Percentiles rank a stretch among this genome's conserved stretches.
Conservation (phyloP, 23 red algal genomes). For the Gracilaria domingensis region DNA sequence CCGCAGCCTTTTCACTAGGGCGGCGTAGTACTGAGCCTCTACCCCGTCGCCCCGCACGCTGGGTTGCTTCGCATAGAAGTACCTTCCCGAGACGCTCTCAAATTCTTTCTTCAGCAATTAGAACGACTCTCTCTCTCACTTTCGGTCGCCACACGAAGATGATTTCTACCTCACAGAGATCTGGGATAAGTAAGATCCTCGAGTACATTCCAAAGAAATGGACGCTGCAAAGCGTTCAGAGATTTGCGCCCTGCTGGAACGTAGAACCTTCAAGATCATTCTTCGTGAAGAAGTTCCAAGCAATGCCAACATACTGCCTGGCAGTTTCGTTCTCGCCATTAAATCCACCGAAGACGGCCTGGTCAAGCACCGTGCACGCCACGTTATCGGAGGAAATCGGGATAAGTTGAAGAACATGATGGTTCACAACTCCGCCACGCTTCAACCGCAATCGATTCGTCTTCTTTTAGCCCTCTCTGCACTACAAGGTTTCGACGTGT, state of each 20-base stretch:
- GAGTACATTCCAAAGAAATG: slow-evolving; percentile 25
- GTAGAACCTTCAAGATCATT: slow-evolving; percentile 41
- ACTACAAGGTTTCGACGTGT: no score
- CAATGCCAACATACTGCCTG: slow-evolving; percentile 50
- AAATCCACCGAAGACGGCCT: slow-evolving; percentile 27
- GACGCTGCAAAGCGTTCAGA: slow-evolving; percentile 1
- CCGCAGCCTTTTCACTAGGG: slow-evolving; percentile 14
- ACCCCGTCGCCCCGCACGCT: neutral
- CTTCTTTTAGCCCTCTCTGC: no score
- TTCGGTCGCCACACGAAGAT: no score
- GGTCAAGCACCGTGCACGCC: slow-evolving; percentile 22
- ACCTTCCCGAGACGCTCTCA: neutral
- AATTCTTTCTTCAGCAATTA: no score
- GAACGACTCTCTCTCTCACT: no score
- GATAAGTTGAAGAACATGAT: no score
- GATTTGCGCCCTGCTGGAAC: slow-evolving; percentile 5
- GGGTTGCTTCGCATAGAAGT: neutral
- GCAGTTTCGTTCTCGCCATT: slow-evolving; percentile 34
- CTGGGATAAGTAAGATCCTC: no score
- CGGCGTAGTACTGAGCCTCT: slow-evolving; percentile 10
- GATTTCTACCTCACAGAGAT: no score
- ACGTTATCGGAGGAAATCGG: no score
- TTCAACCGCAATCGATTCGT: no score
- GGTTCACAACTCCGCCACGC: no score
- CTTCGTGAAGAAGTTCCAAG: slow-evolving; percentile 26